These are phyloP conservation scores for Thuja plicata DNA, from an alignment of 83 land plant species.

Conservation along the genomic window DNA sequence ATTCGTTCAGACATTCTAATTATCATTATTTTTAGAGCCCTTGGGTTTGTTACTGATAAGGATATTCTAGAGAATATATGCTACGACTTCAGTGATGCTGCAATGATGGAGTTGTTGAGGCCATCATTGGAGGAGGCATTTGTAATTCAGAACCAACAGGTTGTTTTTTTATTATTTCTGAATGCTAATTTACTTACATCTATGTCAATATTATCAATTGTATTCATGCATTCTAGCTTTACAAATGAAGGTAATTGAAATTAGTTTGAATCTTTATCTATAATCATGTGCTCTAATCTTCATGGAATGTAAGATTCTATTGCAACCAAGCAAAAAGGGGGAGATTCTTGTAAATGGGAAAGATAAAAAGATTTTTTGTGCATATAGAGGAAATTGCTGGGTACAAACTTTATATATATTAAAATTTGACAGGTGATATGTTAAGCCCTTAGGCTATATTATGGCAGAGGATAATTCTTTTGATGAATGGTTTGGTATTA, in stretches of 20 bases:
- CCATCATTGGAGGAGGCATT: conserved; percentile 13
- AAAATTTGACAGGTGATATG: neutral
- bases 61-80: conserved; percentile 95
- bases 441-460: neutral
- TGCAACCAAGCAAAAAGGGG: too few species aligned
- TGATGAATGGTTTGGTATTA: neutral
- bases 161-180: too few species aligned
- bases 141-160: too few species aligned
- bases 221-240: neutral
- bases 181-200: neutral
- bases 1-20: conserved; percentile 85
- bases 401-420: too few species aligned
- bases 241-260: neutral
- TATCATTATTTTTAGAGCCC: conserved; percentile 88
- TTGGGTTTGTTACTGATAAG: conserved; percentile 94
- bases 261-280: neutral
- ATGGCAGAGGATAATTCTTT: neutral
- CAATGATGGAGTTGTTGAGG: conserved; percentile 93
- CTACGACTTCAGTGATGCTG: conserved; percentile 81
- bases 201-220: neutral
- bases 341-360: too few species aligned
- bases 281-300: neutral
- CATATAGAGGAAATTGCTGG: neutral
- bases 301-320: neutral
- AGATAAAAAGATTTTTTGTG: too few species aligned